These are phyloP conservation scores for Cytidiella melzeri DNA, from an alignment of 768 basidiomycete species.

Conservation along the genomic window DNA sequence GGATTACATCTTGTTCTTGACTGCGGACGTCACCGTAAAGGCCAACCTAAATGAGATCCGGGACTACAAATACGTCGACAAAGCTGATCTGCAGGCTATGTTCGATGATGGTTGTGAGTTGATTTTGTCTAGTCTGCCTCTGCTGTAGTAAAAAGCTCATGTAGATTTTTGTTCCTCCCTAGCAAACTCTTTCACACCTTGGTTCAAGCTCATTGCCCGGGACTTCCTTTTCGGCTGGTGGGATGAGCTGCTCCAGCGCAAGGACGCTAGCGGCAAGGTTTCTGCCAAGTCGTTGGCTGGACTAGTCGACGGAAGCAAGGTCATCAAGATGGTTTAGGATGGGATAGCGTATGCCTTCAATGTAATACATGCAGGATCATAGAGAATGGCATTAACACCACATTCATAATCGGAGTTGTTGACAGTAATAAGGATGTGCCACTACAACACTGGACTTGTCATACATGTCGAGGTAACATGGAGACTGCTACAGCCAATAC, in stretches of 20 bases:
- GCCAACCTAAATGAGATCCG: constrained; percentile 90
- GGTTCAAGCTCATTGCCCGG: constrained; percentile 97
- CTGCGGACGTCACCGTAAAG: constrained; percentile 76
- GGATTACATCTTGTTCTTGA: constrained; percentile 95
- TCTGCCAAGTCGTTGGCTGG: constrained; percentile 58
- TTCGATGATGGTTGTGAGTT: constrained; percentile 70
- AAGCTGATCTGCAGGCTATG: constrained; percentile 86
- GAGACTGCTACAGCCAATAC: no score
- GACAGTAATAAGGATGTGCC: no score
- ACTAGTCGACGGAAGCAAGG: constrained; percentile 65
- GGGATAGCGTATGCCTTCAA: neutral
- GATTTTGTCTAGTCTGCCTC: constrained; percentile 1
- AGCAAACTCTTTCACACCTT: constrained; percentile 93
- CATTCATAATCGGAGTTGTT: no score
- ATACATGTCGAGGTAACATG: no score
- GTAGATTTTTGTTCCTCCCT: neutral
- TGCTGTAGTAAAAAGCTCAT: no score
- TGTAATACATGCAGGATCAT: constrained; percentile 2
- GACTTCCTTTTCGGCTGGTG: constrained; percentile 99
- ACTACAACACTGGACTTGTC: no score
- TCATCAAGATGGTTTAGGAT: constrained; percentile 55
- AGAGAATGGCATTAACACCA: no score
- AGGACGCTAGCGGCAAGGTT: constrained; percentile 48
- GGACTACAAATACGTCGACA: constrained; percentile 86
- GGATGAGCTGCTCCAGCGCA: constrained; percentile 77